phyloP scores from a whole-genome alignment of 306 rosid genomes.

The barrel medic (Medicago truncatula) region MtrunA17r5.0-ANR NC_053045.1:2291001-2291500 shows the following conservation, averaged over 20 bases:
- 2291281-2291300: no score
- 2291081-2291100: background rate
- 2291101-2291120: background rate
- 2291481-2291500: conserved; percentile 70
- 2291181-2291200: background rate
- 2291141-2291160: no score
- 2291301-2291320: no score
- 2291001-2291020: conserved; percentile 23
- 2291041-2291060: background rate
- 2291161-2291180: background rate
- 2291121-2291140: no score
- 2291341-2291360: background rate
- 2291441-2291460: conserved; percentile 89
- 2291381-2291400: background rate
- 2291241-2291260: background rate
- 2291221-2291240: background rate
- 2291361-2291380: background rate
- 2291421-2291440: conserved; percentile 52
- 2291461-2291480: conserved; percentile 95
- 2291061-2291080: background rate
- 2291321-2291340: background rate
- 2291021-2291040: conserved; percentile 2
- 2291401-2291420: background rate
- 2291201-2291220: background rate
- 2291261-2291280: no score